These are phyloP conservation scores for Ceratocystis huliohia DNA, from an alignment of 2,329 filamentous ascomycete genomes.

Conservation along the genomic window DNA sequence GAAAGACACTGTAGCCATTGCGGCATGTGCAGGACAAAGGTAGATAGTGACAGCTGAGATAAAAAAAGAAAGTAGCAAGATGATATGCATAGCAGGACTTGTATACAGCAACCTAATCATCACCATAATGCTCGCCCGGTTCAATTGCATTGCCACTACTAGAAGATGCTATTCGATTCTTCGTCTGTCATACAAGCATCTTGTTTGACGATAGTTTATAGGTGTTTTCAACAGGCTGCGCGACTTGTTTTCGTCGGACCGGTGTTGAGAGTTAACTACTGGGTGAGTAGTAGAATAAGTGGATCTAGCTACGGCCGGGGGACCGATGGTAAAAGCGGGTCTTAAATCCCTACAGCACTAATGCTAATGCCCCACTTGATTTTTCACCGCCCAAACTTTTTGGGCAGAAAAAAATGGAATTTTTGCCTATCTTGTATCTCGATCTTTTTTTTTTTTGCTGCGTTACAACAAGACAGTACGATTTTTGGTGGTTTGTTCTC, in stretches of 20 bases:
- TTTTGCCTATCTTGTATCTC: constrained; percentile 21
- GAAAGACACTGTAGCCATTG: neutral
- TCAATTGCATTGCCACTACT: too few species aligned
- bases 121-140: too few species aligned
- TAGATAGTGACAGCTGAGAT: neutral
- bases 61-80: neutral
- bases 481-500: neutral
- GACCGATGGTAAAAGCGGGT: neutral
- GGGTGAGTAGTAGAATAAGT: neutral
- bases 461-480: neutral
- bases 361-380: neutral
- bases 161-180: too few species aligned
- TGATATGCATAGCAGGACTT: too few species aligned
- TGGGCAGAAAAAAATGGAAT: constrained; percentile 23
- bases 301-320: neutral
- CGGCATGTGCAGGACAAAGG: neutral
- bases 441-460: constrained; percentile 7
- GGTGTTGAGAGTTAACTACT: neutral
- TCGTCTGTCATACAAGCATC: too few species aligned
- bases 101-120: too few species aligned
- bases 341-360: neutral
- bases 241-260: neutral
- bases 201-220: neutral
- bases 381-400: constrained; percentile 30
- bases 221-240: neutral